Evolutionary conservation across 169 alveolate genomes (phyloP).

Genomic region (Eimeria falciformis): DNA sequence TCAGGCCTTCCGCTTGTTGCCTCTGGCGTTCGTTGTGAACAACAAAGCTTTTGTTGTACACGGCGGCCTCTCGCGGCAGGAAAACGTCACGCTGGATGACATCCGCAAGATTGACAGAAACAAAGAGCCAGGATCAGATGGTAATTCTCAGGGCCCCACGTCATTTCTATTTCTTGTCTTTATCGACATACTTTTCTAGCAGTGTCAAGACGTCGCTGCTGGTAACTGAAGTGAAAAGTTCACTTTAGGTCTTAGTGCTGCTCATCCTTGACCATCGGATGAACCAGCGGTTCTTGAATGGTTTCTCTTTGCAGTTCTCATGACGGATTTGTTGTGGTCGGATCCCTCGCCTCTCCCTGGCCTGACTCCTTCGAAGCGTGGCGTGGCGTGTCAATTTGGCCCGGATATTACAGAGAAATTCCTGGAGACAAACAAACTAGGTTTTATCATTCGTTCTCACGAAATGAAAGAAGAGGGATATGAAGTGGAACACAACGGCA

Average conservation of each 20-base stretch:
- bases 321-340: slow-evolving; percentile 98
- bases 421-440: slow-evolving; percentile 93
- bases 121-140: slow-evolving; percentile 97
- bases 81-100: slow-evolving; percentile 95
- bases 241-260: too few species aligned
- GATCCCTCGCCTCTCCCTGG: slow-evolving; percentile 98
- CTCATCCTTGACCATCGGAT: too few species aligned
- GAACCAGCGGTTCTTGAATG: not conserved
- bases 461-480: slow-evolving; percentile 99
- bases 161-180: too few species aligned
- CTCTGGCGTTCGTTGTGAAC: slow-evolving; percentile 97
- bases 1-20: slow-evolving; percentile 95
- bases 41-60: slow-evolving; percentile 96
- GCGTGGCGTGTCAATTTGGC: slow-evolving; percentile 92
- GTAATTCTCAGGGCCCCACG: slow-evolving; percentile 61
- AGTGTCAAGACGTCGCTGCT: too few species aligned
- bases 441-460: slow-evolving; percentile 96
- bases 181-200: too few species aligned
- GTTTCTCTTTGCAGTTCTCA: slow-evolving; percentile 76
- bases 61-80: slow-evolving; percentile 98
- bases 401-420: slow-evolving; percentile 97
- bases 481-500: slow-evolving; percentile 97
- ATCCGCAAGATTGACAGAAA: slow-evolving; percentile 94
- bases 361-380: slow-evolving; percentile 98
- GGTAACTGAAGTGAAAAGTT: too few species aligned